These are phyloP conservation scores for Hanseniaspora hatyaiensis DNA, from an alignment of 805 yeast species.

Conservation along the genomic window DNA sequence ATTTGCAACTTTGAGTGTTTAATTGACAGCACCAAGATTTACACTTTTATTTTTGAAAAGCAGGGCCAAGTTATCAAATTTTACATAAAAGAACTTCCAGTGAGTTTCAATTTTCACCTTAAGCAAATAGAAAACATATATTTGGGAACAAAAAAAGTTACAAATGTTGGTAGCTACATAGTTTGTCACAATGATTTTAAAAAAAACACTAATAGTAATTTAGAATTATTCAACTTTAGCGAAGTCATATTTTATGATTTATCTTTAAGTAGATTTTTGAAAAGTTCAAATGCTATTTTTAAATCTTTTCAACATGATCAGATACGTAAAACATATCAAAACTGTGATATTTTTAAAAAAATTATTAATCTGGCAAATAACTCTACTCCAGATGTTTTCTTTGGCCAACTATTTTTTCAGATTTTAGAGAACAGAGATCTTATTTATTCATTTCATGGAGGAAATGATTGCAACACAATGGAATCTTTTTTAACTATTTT, in stretches of 20 bases:
- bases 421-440: not conserved
- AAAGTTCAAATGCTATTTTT: not conserved
- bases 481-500: not conserved
- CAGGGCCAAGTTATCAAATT: not conserved
- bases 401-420: not conserved
- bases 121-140: not conserved
- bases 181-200: too few species aligned
- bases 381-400: not conserved
- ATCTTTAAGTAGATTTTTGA: not conserved
- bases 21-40: not conserved
- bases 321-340: not conserved
- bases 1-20: not conserved
- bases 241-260: not conserved
- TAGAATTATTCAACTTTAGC: too few species aligned
- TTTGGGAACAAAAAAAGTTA: not conserved
- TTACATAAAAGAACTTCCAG: not conserved
- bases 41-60: not conserved
- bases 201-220: too few species aligned
- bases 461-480: not conserved
- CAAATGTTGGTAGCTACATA: too few species aligned
- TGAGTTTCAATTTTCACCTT: not conserved
- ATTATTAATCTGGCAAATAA: not conserved
- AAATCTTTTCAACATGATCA: not conserved
- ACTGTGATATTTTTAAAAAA: constrained; percentile 1
- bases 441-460: not conserved